A percentile compares a stretch with the other conserved stretches of the same genome.
Evolutionary conservation across 768 basidiomycete genomes (phyloP).

Genomic region (Serendipita sp.): DNA sequence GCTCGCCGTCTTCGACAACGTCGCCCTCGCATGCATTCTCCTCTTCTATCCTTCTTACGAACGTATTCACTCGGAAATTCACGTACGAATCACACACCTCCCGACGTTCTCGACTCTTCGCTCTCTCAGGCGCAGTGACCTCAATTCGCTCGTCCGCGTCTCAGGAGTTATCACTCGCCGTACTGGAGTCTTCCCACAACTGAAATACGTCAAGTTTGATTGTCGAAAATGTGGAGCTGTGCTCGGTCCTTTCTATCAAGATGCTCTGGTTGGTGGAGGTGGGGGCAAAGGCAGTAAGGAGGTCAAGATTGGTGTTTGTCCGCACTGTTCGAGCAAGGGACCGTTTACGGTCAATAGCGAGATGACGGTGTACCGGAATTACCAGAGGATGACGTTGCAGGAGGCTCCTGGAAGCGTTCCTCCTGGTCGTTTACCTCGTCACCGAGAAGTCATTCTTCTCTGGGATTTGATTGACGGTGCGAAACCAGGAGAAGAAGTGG

Average conservation of each 20-base stretch:
- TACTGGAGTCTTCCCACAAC: slow-evolving; percentile 94
- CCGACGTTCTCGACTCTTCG: slow-evolving; percentile 82
- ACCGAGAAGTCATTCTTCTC: slow-evolving; percentile 88
- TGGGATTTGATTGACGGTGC: slow-evolving; percentile 98
- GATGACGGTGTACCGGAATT: slow-evolving; percentile 97
- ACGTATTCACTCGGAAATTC: slow-evolving; percentile 94
- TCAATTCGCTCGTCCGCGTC: slow-evolving; percentile 92
- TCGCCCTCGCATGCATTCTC: slow-evolving; percentile 84
- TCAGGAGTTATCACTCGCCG: slow-evolving; percentile 91
- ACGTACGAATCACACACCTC: slow-evolving; percentile 90
- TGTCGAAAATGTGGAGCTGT: slow-evolving; percentile 90
- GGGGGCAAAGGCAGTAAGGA: slow-evolving; percentile 35
- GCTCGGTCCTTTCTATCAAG: slow-evolving; percentile 95
- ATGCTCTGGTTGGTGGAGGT: slow-evolving; percentile 39
- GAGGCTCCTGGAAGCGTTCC: slow-evolving; percentile 97
- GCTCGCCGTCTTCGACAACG: slow-evolving; percentile 88
- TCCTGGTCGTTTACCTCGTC: slow-evolving; percentile 89
- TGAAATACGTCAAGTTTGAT: slow-evolving; percentile 99
- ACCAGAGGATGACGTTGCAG: slow-evolving; percentile 97
- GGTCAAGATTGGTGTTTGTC: slow-evolving; percentile 86
- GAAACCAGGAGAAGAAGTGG: slow-evolving; percentile 94
- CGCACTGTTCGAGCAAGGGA: slow-evolving; percentile 85
- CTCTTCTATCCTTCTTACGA: slow-evolving; percentile 93
- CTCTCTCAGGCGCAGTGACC: slow-evolving; percentile 78
- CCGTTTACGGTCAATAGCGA: slow-evolving; percentile 96